These are phyloP conservation scores for Hepatocystis sp. DNA, from an alignment of 169 alveolate genomes.

Conservation along the genomic window DNA sequence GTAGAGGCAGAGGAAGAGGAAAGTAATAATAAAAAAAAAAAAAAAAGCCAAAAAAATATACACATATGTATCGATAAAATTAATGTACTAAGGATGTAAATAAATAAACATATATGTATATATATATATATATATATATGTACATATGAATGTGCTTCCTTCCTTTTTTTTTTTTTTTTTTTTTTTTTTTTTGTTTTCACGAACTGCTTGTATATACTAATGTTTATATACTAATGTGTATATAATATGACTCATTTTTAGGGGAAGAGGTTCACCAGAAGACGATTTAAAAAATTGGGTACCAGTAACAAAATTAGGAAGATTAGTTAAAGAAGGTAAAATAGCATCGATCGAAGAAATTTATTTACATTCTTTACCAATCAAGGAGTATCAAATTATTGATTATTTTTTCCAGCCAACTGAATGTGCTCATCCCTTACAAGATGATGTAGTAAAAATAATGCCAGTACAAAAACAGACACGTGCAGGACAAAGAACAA, in stretches of 20 bases:
- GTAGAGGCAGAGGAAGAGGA: conserved; percentile 73
- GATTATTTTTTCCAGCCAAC: conserved; percentile 94
- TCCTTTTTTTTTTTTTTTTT: not conserved
- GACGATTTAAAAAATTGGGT: conserved; percentile 98
- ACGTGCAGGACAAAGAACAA: conserved; percentile 99
- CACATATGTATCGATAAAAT: conserved; percentile 30
- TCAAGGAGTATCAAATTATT: conserved; percentile 98
- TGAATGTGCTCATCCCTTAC: conserved; percentile 91
- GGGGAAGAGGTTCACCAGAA: conserved; percentile 92
- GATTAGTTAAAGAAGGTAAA: conserved; percentile 98
- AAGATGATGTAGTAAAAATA: conserved; percentile 99
- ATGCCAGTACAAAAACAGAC: conserved; percentile 99
- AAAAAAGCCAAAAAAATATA: not conserved
- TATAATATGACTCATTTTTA: no score
- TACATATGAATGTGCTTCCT: conserved; percentile 78
- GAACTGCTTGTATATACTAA: no score
- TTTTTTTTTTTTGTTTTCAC: not conserved
- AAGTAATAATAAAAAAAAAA: no score
- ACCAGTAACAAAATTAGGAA: conserved; percentile 99
- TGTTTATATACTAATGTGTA: no score
- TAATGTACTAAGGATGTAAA: no score
- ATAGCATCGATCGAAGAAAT: conserved; percentile 98
- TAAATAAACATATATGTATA: no score
- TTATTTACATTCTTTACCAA: conserved; percentile 99
- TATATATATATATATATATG: not conserved